Base-by-base conservation (phyloP, 2,329 filamentous ascomycete genomes). In the Venturia nashicola region DNA sequence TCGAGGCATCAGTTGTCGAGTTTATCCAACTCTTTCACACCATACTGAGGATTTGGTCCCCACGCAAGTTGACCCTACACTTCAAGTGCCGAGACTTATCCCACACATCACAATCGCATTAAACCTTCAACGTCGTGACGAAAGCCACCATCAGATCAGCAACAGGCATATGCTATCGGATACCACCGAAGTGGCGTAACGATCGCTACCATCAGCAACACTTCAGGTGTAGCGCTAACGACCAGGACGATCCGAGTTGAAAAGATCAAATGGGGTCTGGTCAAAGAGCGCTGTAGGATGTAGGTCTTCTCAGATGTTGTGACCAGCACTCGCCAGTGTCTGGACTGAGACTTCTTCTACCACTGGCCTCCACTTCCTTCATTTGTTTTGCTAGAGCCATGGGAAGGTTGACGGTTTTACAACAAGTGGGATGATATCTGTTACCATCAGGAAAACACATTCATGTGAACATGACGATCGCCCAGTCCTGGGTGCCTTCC, bases 171-270 rank as follows among this genome's bases (percentile, higher is more conserved):
- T 36, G 51, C 51, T 20, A 57, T 57, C 51, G 51, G 36, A 57
- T 57, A 57, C 51, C 51, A 57, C 3, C 27, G 32, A 36, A 36
- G 11, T 27, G 46, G 59, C 59, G 59, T 14, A 42, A 42, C 59
- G 59, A 61, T 42, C 27, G 39, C 59, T 59, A 39, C 59, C 59
- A 61, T 61, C 59, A 42, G 59, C 39, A 46, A 61, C 59, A 46
- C 59, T 11, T 42, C 59, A 39, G 42, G 39, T 14, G 59, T 57
- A 36, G 32, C 51, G 51, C 51, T 7, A 32, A 36, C 51, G 51
- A 36, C 20, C 51, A 57, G 51, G 4, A 51, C 51, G 51, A 57
- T 34, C 51, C 16, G 32, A 57, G 5, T 36, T 7, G 51, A 14
- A 57, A 36, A 36, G 51, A 32, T 57, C 32, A 36, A 57, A 57